Evolutionary conservation across 306 rosid genomes (phyloP).

Genomic region (Trifolium dubium): DNA sequence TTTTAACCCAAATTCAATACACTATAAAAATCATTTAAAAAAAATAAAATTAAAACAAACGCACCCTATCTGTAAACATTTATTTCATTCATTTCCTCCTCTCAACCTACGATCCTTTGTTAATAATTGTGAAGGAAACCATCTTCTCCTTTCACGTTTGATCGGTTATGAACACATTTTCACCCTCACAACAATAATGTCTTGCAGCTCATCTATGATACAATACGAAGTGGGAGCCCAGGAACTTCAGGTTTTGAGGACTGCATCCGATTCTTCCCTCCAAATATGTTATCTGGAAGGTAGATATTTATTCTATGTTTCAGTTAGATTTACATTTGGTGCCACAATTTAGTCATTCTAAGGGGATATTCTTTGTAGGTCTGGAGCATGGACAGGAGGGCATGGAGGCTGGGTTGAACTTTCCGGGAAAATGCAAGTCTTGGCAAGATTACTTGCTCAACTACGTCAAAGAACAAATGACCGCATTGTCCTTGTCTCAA

Average conservation of each 20-base stretch:
- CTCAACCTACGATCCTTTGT: conserved; percentile 20
- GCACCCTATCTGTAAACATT: neutral
- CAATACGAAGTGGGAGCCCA: conserved; percentile 77
- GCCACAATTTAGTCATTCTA: conserved; percentile 30
- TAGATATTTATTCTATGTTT: conserved; percentile 37
- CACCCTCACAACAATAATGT: conserved; percentile 44
- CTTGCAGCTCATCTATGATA: conserved; percentile 89
- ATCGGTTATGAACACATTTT: conserved; percentile 17
- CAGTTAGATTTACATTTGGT: conserved; percentile 17
- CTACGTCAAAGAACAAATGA: conserved; percentile 80
- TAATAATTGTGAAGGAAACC: conserved; percentile 21
- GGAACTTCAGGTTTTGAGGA: conserved; percentile 98
- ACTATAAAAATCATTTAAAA: too few relatives aligned
- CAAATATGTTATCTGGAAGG: conserved; percentile 96
- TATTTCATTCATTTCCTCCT: conserved; percentile 21
- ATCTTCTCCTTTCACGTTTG: conserved; percentile 37
- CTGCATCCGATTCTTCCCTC: conserved; percentile 88
- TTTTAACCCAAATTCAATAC: too few relatives aligned
- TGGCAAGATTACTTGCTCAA: conserved; percentile 89
- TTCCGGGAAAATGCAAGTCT: conserved; percentile 97
- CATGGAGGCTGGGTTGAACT: conserved; percentile 96
- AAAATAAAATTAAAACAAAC: too few relatives aligned
- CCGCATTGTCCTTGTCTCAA: conserved; percentile 95
- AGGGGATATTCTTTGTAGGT: conserved; percentile 51
- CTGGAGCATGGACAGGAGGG: conserved; percentile 94